These are phyloP conservation scores for Phalaenopsis equestris DNA, from an alignment of 106 monocot genomes.

Conservation along the genomic window DNA sequence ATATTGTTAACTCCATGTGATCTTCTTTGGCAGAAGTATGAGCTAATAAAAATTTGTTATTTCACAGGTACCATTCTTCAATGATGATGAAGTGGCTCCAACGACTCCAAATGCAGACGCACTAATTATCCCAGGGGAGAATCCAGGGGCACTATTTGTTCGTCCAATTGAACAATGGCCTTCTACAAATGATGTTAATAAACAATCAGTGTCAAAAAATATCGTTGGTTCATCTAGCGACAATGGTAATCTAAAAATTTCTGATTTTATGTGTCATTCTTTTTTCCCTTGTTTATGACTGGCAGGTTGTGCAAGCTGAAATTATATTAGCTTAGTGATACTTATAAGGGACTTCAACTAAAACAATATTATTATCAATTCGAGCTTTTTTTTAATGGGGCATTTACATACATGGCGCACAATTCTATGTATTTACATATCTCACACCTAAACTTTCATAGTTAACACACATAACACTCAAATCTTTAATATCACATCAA, in stretches of 20 bases:
- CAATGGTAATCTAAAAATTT: constrained; percentile 55
- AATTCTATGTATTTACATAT: no score
- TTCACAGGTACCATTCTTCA: constrained; percentile 74
- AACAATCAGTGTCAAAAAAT: constrained; percentile 22
- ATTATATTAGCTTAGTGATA: neutral
- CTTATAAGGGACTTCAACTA: neutral
- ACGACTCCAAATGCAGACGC: constrained; percentile 92
- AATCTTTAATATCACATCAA: no score
- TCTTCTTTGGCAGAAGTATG: neutral
- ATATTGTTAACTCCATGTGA: neutral
- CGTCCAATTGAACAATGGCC: constrained; percentile 87
- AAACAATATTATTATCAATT: neutral
- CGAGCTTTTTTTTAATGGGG: no score
- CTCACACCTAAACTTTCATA: no score
- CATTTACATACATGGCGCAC: no score
- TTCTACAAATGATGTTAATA: constrained; percentile 17
- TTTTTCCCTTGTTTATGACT: neutral
- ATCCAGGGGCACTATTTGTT: constrained; percentile 77
- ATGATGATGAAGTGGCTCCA: constrained; percentile 57
- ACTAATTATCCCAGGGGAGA: constrained; percentile 83
- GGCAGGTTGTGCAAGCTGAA: neutral
- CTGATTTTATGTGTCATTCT: neutral
- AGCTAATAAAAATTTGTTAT: neutral
- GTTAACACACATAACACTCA: no score
- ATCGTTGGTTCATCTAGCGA: constrained; percentile 15